phyloP scores from a whole-genome alignment of 1,284 basidiomycete genomes.

The Apiotrichum gamsii region DNA sequence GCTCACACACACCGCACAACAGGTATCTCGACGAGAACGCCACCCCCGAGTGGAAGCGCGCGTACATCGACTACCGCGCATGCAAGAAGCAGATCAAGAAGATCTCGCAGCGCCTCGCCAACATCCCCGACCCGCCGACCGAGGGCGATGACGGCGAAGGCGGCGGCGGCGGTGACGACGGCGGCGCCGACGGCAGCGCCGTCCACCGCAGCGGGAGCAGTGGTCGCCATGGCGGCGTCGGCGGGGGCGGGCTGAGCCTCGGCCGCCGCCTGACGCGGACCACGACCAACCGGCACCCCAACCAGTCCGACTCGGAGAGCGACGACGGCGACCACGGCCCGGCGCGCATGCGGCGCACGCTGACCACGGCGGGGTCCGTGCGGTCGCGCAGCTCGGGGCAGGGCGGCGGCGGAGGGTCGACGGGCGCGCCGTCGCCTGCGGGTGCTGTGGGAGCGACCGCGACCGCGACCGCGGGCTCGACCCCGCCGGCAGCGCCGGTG shows the following conservation, averaged over 20 bases:
- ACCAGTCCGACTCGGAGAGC: slow-evolving; percentile 17
- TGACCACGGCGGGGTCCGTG: not conserved
- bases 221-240: no score
- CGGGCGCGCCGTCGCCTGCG: no score
- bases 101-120: slow-evolving; percentile 26
- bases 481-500: no score
- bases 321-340: slow-evolving; percentile 44
- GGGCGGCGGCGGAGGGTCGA: not conserved
- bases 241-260: no score
- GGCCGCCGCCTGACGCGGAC: no score
- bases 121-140: slow-evolving; percentile 2
- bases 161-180: slow-evolving; percentile 10
- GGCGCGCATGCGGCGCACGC: not conserved
- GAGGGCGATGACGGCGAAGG: slow-evolving; percentile 8
- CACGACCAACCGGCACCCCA: no score
- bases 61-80: slow-evolving; percentile 47
- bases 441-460: no score
- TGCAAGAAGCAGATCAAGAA: slow-evolving; percentile 48
- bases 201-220: no score
- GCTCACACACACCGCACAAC: no score
- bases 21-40: slow-evolving; percentile 45
- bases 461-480: no score
- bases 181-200: slow-evolving; percentile 15
- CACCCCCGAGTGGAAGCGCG: slow-evolving; percentile 48
- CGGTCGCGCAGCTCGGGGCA: not conserved